Conservation (phyloP, 441 rosid species). For the Corymbia citriodora region DNA sequence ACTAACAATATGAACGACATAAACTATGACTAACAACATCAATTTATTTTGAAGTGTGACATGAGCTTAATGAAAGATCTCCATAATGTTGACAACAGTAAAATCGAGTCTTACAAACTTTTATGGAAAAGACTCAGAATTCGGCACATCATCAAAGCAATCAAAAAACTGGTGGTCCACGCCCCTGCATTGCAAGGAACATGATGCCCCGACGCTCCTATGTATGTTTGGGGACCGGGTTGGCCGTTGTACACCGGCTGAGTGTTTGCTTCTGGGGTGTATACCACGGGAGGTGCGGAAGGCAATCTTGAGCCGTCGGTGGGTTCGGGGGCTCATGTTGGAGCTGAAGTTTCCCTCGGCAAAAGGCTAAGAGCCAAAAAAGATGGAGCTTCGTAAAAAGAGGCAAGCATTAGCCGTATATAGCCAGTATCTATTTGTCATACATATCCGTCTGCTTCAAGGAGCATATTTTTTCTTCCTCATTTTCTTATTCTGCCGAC, state of each 20-base stretch:
- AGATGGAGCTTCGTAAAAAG: not conserved
- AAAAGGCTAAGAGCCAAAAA: not conserved
- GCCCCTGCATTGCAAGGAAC: not conserved
- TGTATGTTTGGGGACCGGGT: not conserved
- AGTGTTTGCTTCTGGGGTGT: not conserved
- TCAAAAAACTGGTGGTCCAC: not conserved
- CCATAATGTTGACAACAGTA: not conserved
- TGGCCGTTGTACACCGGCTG: not conserved
- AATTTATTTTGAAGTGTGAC: not conserved
- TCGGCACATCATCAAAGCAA: not conserved
- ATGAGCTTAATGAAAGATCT: not conserved
- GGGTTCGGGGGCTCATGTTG: not conserved
- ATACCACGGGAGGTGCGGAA: not conserved
- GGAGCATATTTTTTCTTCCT: not conserved
- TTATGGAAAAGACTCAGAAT: not conserved
- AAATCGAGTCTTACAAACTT: not conserved
- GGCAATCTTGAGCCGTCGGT: not conserved
- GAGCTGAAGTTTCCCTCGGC: not conserved
- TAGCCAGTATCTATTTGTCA: not conserved
- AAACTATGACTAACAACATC: too few relatives aligned
- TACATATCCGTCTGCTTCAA: not conserved
- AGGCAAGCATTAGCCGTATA: not conserved
- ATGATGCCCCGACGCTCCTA: not conserved
- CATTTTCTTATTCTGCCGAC: not conserved
- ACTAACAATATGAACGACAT: accelerated